These are phyloP conservation scores for Pseudovirgaria hyperparasitica DNA, from an alignment of 2,329 filamentous ascomycete genomes.

Conservation along the genomic window DNA sequence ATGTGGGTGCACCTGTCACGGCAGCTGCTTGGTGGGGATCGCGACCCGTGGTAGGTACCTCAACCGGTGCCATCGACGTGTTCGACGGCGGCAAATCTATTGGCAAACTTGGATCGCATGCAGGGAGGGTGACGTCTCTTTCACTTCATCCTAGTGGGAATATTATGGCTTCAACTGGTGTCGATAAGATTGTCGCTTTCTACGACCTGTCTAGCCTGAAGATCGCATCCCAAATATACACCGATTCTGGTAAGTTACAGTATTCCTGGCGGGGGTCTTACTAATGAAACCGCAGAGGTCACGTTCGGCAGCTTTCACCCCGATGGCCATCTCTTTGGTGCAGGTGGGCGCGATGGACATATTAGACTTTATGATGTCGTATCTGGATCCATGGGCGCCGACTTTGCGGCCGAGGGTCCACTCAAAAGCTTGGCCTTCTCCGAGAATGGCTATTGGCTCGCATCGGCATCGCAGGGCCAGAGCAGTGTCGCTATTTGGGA, in stretches of 20 bases:
- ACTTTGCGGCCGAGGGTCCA: conserved; percentile 52
- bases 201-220: conserved; percentile 63
- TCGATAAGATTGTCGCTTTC: conserved; percentile 84
- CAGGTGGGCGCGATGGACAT: conserved; percentile 64
- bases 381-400: conserved; percentile 62
- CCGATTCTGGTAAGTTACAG: conserved; percentile 56
- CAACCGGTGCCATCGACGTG: conserved; percentile 67
- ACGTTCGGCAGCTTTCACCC: conserved; percentile 81
- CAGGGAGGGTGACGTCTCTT: conserved; percentile 65
- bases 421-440: conserved; percentile 74
- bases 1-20: conserved; percentile 54
- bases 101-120: conserved; percentile 65
- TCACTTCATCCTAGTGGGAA: conserved; percentile 72
- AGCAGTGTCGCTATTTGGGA: conserved; percentile 80
- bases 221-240: conserved; percentile 66
- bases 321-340: conserved; percentile 86
- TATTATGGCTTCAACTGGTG: conserved; percentile 74
- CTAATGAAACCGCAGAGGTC: conserved; percentile 42
- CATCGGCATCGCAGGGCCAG: conserved; percentile 65
- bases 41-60: conserved; percentile 59
- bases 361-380: conserved; percentile 86
- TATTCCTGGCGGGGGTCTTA: background rate
- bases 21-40: conserved; percentile 51
- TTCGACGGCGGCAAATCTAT: conserved; percentile 59
- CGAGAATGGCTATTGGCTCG: conserved; percentile 95